Base-by-base conservation (phyloP, 2,329 filamentous ascomycete genomes). In the Aspergillus ochraceoroseus region DNA sequence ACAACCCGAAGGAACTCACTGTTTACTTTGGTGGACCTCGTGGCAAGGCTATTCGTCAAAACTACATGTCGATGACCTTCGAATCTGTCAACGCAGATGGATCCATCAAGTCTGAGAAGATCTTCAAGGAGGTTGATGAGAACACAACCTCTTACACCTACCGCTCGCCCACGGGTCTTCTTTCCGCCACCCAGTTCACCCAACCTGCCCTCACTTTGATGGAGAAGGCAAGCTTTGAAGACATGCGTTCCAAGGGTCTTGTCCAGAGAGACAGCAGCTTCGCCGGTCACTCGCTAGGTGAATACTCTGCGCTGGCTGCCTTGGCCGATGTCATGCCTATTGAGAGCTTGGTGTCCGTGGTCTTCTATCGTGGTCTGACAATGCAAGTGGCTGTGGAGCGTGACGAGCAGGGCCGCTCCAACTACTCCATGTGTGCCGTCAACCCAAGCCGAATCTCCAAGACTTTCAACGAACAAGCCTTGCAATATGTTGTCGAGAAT, bases 11-110 rank as follows among this genome's bases (percentile, higher is more conserved):
- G 75, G 92, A 96, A 71, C 82, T 98, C 40, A 98, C 94, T 4
- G 87, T 98, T 51, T 86, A 98, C 74, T 98, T 98, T 61, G 92
- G 94, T 71, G 92, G 92, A 33, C 88, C 92, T 47, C 85, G 87
- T 44, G 92, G 92, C 62, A 98, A 96, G 72, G 88, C 87, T 36
- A 98, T 98, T 56, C 87, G 92, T 49, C 85, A 95, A 62, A 98
- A 98, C 70, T 98, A 98, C 75, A 96, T 96, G 85, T 83, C 90
- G 45, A 98, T 98, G 92, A 96, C 90, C 32, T 98, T 96, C 68
- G 92, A 98, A 73, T 94, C 90, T n/a, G 88, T 98, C 38, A 85
- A 84, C 44, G 73, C 86, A 2, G 92, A 98, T 64, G 92, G 92
- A 17, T 80, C 80, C 23, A 88, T 95, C 72, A 96, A 95, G 70